These are phyloP conservation scores for Moricandia arvensis DNA, from an alignment of 345 rosid species.

Conservation along the genomic window DNA sequence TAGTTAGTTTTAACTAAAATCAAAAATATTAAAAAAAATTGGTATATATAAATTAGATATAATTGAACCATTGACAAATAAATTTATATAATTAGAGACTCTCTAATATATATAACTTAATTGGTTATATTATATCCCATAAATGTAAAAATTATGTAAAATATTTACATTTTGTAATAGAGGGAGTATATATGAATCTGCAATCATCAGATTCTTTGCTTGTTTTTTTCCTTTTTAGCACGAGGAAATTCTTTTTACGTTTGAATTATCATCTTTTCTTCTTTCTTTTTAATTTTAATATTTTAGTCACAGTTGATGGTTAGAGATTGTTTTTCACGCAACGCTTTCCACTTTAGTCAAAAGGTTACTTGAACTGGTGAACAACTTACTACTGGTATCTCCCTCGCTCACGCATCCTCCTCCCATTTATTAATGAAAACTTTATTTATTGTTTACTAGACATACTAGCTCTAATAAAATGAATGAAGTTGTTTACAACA, in stretches of 20 bases:
- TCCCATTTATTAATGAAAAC: slow-evolving; percentile 14
- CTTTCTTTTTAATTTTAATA: not conserved
- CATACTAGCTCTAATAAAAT: not conserved
- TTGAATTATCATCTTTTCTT: not conserved
- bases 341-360: slow-evolving; percentile 18
- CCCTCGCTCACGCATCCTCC: slow-evolving; percentile 26
- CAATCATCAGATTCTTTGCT: slow-evolving; percentile 4
- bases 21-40: too few species aligned
- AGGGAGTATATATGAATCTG: not conserved
- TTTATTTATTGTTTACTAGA: not conserved
- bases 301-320: slow-evolving; percentile 20
- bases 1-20: too few species aligned
- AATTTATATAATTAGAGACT: too few species aligned
- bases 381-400: slow-evolving; percentile 9
- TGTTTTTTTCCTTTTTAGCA: too few species aligned
- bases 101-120: too few species aligned
- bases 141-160: too few species aligned
- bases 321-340: slow-evolving; percentile 32
- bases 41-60: too few species aligned
- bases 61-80: too few species aligned
- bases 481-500: not conserved
- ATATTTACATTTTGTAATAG: too few species aligned
- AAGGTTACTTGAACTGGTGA: slow-evolving; percentile 31
- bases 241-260: not conserved
- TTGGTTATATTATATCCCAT: too few species aligned